These are phyloP conservation scores for Annulohypoxylon nitens DNA, from an alignment of 495 filamentous ascomycete genomes.

Conservation along the genomic window DNA sequence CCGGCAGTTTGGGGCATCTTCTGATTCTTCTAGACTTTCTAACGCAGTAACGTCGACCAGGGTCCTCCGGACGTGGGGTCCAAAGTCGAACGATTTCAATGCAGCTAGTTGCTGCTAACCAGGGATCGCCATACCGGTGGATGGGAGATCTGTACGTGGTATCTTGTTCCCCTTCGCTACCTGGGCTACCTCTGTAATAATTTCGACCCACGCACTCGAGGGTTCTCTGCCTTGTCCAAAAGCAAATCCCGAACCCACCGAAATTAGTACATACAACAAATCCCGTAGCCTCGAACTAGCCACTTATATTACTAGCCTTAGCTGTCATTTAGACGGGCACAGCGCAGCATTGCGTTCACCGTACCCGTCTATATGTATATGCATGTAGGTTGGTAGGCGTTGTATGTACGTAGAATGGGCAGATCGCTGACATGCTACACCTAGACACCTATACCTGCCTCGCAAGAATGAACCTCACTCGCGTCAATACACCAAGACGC, in stretches of 20 bases:
- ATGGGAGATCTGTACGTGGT: slow-evolving; percentile 35
- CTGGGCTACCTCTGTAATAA: background rate
- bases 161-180: slow-evolving; percentile 19
- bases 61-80: slow-evolving; percentile 42
- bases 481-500: slow-evolving; percentile 4
- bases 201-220: slow-evolving; percentile 14
- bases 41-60: slow-evolving; percentile 29
- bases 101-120: slow-evolving; percentile 25
- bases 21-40: slow-evolving; percentile 44
- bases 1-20: slow-evolving; percentile 51
- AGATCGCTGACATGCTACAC: slow-evolving; percentile 35
- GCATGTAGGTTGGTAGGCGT: background rate
- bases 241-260: slow-evolving; percentile 40
- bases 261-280: slow-evolving; percentile 36
- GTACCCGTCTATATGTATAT: slow-evolving; percentile 17
- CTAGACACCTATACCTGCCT: slow-evolving; percentile 31
- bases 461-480: slow-evolving; percentile 12
- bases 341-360: slow-evolving; percentile 41
- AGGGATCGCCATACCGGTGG: slow-evolving; percentile 35
- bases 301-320: slow-evolving; percentile 44
- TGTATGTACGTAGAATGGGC: slow-evolving; percentile 17
- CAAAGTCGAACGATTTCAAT: slow-evolving; percentile 41
- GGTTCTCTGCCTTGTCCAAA: background rate
- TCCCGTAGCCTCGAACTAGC: slow-evolving; percentile 29
- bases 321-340: slow-evolving; percentile 38